Evolutionary conservation across 2,329 filamentous ascomycete species (phyloP), one percentile per base, ranked within the genome.

Genomic region (Colletotrichum orchidophilum): DNA sequence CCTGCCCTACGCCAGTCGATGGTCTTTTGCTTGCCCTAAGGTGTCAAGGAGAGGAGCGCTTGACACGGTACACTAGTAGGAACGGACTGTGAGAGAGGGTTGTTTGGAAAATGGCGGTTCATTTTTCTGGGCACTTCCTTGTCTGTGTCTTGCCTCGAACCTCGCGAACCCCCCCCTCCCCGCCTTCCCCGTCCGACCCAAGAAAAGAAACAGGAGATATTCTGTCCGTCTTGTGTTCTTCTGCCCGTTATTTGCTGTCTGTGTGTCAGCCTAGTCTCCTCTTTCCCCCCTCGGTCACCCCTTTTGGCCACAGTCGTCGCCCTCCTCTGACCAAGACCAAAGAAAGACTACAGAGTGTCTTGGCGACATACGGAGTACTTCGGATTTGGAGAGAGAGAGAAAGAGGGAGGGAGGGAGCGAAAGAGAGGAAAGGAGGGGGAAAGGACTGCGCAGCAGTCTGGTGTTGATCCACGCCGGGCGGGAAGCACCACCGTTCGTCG

Each of bases 141-240:
- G 54, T 27, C 54, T n/a, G 61, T 50, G 42, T 35, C 39, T 33
- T 52, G 33, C 46, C 39, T 54, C 50, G 57, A 61, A 31, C 55
- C 18, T 66, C 26, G 21, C 59, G n/a, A n/a, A n/a, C n/a, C n/a
- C n/a, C 55, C 53, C 18, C 21, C 15, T 33, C 54, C 57, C 57
- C 26, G 49, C 35, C 63, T 65, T 31, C 49, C 33, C 57, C 33
- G 27, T 68, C 49, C 24, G 39, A 52, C 52, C 67, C 57, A 66
- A 66, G 54, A 39, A 65, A 70, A 69, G 59, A 59, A 69, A 59
- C 58, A 63, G 64, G 59, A 59, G 52, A 71, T 12, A 15, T 62
- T 33, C 15, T 27, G 55, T 13, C 67, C 63, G 57, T 67, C 53
- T 63, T 58, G 58, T 68, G 50, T 63, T 55, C 21, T 68, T 29